Percentiles rank a stretch among this genome's conserved stretches.
phyloP scores from a whole-genome alignment of 2,329 filamentous ascomycete species.

The Aureobasidium lini region DNA sequence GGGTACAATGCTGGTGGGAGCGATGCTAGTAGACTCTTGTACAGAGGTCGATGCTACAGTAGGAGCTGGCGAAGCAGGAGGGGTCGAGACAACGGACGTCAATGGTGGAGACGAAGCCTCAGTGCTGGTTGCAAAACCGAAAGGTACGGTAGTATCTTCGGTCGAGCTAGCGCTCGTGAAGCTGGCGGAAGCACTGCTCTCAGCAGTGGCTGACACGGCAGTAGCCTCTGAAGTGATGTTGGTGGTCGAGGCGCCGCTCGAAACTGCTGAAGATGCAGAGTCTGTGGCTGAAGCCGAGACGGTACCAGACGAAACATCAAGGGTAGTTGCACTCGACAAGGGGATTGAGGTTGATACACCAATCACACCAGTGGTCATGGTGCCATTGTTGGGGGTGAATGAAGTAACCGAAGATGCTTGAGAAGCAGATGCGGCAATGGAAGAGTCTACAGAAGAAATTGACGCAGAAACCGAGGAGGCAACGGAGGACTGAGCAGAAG shows the following conservation, averaged over 20 bases:
- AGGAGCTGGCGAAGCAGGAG: conserved; percentile 8
- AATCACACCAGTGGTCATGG: not conserved
- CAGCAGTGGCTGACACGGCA: not conserved
- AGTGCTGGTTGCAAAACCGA: not conserved
- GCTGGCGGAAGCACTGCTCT: not conserved
- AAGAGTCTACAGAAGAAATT: not conserved
- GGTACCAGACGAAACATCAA: not conserved
- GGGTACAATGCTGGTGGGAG: conserved; percentile 35
- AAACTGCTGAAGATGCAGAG: not conserved
- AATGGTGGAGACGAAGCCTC: conserved; percentile 1
- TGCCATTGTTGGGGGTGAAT: not conserved
- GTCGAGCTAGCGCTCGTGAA: not conserved
- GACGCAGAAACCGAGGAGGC: conserved; percentile 12
- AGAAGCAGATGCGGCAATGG: conserved; percentile 3
- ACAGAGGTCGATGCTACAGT: conserved; percentile 16
- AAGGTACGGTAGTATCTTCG: not conserved
- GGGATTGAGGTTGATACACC: conserved; percentile 9
- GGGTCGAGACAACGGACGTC: not conserved
- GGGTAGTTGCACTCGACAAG: not conserved
- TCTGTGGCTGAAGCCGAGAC: not conserved
- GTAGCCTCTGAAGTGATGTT: conserved; percentile 1
- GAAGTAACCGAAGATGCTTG: conserved; percentile 9
- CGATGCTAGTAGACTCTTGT: conserved; percentile 24
- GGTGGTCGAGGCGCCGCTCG: not conserved
- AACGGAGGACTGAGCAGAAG: conserved; percentile 9